Evolutionary conservation across 306 rosid genomes (phyloP).

Genomic region (Glycyrrhiza uralensis): DNA sequence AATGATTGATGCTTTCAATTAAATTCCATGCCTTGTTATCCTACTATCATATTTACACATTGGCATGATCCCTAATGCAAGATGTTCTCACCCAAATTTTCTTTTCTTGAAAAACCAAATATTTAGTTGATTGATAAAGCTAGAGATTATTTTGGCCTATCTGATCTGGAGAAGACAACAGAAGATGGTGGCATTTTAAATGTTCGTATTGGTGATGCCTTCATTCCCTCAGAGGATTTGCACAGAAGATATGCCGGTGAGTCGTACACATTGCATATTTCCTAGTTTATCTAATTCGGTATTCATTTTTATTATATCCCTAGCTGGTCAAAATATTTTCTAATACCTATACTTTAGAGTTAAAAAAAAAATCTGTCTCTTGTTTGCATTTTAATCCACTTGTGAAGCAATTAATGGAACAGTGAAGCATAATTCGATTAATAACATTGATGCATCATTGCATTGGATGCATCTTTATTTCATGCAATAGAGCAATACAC

Average conservation of each 20-base stretch:
- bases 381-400: not conserved
- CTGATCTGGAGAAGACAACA: slow-evolving; percentile 74
- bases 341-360: slow-evolving; percentile 7
- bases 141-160: slow-evolving; percentile 72
- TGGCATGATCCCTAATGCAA: slow-evolving; percentile 5
- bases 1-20: not conserved
- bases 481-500: not conserved
- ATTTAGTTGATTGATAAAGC: slow-evolving; percentile 82
- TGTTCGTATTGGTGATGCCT: slow-evolving; percentile 74
- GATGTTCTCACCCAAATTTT: not conserved
- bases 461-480: not conserved
- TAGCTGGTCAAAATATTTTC: not conserved
- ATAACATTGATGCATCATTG: not conserved
- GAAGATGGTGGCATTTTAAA: slow-evolving; percentile 74
- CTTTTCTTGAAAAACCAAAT: slow-evolving; percentile 20
- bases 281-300: slow-evolving; percentile 14
- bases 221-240: slow-evolving; percentile 55
- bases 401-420: not conserved
- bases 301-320: not conserved
- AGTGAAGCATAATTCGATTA: not conserved
- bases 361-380: not conserved
- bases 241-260: slow-evolving; percentile 78
- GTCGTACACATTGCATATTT: slow-evolving; percentile 28
- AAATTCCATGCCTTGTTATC: slow-evolving; percentile 16
- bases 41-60: not conserved